Evolutionary conservation across 1,284 basidiomycete genomes (phyloP).

Genomic region (Chalciporus sp.): DNA sequence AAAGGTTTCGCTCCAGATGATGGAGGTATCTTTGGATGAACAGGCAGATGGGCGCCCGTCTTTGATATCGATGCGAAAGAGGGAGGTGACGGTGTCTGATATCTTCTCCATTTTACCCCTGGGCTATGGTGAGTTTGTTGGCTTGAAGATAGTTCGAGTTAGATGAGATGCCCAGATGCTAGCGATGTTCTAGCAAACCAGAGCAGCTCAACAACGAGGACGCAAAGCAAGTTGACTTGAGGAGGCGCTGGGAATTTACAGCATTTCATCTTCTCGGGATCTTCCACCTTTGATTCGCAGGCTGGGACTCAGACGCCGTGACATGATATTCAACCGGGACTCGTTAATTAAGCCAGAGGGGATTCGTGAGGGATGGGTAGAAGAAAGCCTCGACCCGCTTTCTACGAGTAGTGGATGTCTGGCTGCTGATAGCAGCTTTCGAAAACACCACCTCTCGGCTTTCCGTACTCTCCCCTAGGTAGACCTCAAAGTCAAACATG

Average conservation of each 20-base stretch:
- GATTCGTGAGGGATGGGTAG: neutral
- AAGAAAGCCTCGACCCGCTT: neutral
- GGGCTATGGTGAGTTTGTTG: neutral
- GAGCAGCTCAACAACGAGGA: neutral
- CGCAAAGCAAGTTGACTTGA: neutral
- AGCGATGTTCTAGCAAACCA: neutral
- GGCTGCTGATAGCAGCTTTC: neutral
- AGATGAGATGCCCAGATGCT: neutral
- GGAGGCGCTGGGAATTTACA: neutral
- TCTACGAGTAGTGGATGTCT: too few relatives aligned
- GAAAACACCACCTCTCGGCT: too few relatives aligned
- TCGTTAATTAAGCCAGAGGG: neutral
- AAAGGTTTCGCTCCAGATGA: slow-evolving; percentile 31
- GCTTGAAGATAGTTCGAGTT: neutral
- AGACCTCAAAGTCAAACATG: too few relatives aligned
- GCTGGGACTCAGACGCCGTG: too few relatives aligned
- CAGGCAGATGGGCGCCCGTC: slow-evolving; percentile 24
- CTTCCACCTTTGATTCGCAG: neutral
- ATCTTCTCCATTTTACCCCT: slow-evolving; percentile 25
- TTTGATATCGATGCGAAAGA: slow-evolving; percentile 28
- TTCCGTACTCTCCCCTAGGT: too few relatives aligned
- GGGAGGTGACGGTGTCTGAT: slow-evolving; percentile 29
- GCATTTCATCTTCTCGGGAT: neutral
- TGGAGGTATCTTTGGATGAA: slow-evolving; percentile 4
- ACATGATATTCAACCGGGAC: too few relatives aligned